phyloP scores from a whole-genome alignment of 2,329 filamentous ascomycete species.

The Corynespora cassiicola region DNA sequence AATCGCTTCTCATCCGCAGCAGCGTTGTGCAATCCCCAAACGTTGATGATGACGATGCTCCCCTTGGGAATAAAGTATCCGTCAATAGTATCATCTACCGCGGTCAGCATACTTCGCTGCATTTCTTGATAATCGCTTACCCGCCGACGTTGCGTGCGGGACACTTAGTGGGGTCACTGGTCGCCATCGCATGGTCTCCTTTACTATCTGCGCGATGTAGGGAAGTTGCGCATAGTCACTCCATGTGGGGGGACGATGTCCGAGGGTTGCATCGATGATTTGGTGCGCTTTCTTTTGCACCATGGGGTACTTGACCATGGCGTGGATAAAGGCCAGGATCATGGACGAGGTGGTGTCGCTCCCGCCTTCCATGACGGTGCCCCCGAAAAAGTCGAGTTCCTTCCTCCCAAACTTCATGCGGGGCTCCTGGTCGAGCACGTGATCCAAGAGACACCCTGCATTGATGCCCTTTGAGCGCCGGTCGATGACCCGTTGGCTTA shows the following conservation, averaged over 20 bases:
- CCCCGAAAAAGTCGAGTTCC: conserved; percentile 47
- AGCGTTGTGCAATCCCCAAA: conserved; percentile 46
- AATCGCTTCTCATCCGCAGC: conserved; percentile 10
- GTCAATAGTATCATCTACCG: conserved; percentile 47
- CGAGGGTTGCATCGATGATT: conserved; percentile 37
- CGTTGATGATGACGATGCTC: conserved; percentile 44
- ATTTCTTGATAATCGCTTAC: not conserved
- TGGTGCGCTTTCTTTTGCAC: conserved; percentile 36
- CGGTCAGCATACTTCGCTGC: not conserved
- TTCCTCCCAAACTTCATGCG: conserved; percentile 4
- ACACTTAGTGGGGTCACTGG: conserved; percentile 40
- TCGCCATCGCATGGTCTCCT: conserved; percentile 42
- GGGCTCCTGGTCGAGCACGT: conserved; percentile 13
- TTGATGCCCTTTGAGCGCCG: conserved; percentile 15
- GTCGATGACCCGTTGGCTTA: conserved; percentile 15
- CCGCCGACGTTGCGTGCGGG: conserved; percentile 50
- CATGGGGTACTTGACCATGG: conserved; percentile 10
- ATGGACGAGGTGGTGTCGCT: conserved; percentile 37
- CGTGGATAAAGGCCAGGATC: conserved; percentile 8
- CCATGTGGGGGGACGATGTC: conserved; percentile 11
- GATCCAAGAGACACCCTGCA: conserved; percentile 26
- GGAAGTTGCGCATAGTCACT: conserved; percentile 27
- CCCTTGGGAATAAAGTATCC: conserved; percentile 48
- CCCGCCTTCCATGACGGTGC: conserved; percentile 23
- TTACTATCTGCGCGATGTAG: conserved; percentile 32